Conservation (phyloP, 257 asterid genomes). For the Ballota nigra region DNA sequence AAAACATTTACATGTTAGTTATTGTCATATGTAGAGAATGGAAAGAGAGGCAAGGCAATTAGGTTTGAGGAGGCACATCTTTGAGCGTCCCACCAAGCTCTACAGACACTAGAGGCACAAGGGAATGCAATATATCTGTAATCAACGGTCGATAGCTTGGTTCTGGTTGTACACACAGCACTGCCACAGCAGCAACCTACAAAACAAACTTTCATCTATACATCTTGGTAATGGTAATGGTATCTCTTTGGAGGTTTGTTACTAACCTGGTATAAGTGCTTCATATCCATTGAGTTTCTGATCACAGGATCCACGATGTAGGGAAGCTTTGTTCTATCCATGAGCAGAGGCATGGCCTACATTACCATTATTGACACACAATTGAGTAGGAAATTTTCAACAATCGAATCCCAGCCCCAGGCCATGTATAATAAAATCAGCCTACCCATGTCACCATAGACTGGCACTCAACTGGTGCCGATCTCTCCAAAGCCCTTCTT, state of each 20-base stretch:
- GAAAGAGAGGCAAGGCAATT: neutral
- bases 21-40: no score
- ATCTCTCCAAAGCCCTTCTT: constrained; percentile 63
- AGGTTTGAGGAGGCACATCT: constrained; percentile 19
- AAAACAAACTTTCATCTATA: no score
- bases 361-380: neutral
- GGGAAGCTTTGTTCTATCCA: no score
- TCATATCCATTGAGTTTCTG: no score
- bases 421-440: neutral
- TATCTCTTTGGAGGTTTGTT: no score
- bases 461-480: constrained; percentile 53
- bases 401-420: neutral
- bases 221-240: no score
- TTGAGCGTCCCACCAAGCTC: constrained; percentile 70
- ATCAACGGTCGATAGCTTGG: constrained; percentile 82
- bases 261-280: constrained; percentile 83
- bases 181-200: constrained; percentile 86
- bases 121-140: constrained; percentile 74
- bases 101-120: constrained; percentile 68
- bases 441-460: no score
- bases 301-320: no score
- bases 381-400: neutral
- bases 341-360: constrained; percentile 88
- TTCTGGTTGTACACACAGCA: constrained; percentile 75
- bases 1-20: neutral